Evolutionary conservation across 2,329 filamentous ascomycete species (phyloP), one percentile per base, ranked within the genome.

Genomic region (Hyphodiscus sp.): DNA sequence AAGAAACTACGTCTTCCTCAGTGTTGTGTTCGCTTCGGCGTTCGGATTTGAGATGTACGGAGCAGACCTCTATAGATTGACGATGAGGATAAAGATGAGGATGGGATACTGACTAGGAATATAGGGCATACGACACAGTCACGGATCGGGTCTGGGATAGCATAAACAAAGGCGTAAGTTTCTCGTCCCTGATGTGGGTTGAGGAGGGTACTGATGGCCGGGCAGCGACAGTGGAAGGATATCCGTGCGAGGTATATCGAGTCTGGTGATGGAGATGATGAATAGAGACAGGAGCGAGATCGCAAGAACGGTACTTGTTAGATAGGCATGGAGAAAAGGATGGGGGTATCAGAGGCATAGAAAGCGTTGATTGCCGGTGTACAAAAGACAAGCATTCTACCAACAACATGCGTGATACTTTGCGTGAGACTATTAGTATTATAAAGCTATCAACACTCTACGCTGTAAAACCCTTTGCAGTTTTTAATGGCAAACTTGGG

Each of bases 191-290:
- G 2, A 15, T 15, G 9, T 29, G 23, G 45, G n/a, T 41, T 16
- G 30, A 20, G 38, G 43, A 7, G 30, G 61, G 63, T 48, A 49
- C 71, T 75, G 60, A 73, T 64, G 47, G 47, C 45, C 49, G n/a
- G 30, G 65, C 69, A 97, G 92, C 90, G 92, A 69, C 92, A 96
- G 95, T 97, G 94, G 94, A 96, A 96, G 82, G 94, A 99, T 73
- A 96, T 99, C 78, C 92, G 95, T 77, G 77, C 85, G 73, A 86
- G 81, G 74, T 99, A 96, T 74, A 73, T 95, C 67, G 75, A 88
- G 74, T 78, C 79, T 56, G 81, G 77, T 53, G 85, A 87, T 61
- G 84, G 84, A 61, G 81, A 83, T 61, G 81, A 85, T 60, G 84
- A 67, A 51, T 59, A 60, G 46, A 44, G 18, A 29, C 29, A 44